phyloP scores from a whole-genome alignment of 306 rosid genomes.

The Begonia masoniana region DNA sequence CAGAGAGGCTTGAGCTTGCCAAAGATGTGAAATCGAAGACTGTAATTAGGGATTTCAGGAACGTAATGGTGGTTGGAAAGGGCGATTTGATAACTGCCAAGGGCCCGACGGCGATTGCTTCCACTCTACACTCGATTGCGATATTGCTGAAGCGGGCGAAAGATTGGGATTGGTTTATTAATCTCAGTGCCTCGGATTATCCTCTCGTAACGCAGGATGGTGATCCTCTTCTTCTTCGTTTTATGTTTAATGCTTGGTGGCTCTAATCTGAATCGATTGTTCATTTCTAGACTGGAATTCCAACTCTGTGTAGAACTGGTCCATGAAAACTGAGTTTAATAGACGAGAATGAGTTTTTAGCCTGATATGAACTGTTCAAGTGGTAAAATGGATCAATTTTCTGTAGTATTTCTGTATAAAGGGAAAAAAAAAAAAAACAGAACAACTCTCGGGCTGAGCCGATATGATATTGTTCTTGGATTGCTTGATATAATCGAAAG shows the following conservation, averaged over 20 bases:
- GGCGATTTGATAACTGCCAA: constrained; percentile 63
- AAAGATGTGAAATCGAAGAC: constrained; percentile 43
- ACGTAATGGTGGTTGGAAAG: constrained; percentile 73
- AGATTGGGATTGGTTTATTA: constrained; percentile 93
- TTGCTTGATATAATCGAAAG: too few relatives aligned
- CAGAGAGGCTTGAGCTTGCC: constrained; percentile 65
- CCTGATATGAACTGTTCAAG: too few relatives aligned
- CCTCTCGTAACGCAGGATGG: constrained; percentile 89
- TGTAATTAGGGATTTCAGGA: constrained; percentile 36
- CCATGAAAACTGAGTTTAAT: too few relatives aligned
- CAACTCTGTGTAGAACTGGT: too few relatives aligned
- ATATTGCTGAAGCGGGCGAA: constrained; percentile 42
- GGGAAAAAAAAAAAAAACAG: too few relatives aligned
- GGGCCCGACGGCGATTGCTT: constrained; percentile 73
- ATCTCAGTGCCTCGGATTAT: constrained; percentile 83
- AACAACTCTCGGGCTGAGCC: too few relatives aligned
- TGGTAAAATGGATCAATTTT: too few relatives aligned
- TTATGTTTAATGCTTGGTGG: not conserved
- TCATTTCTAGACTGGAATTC: too few relatives aligned
- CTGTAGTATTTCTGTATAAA: too few relatives aligned
- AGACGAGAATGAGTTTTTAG: too few relatives aligned
- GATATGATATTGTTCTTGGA: too few relatives aligned
- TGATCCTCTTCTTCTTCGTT: constrained; percentile 6
- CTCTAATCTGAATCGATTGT: too few relatives aligned
- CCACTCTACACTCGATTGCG: constrained; percentile 62